These are phyloP conservation scores for Furcasterigmium sp. DNA, from an alignment of 2,329 filamentous ascomycete genomes.

Conservation along the genomic window DNA sequence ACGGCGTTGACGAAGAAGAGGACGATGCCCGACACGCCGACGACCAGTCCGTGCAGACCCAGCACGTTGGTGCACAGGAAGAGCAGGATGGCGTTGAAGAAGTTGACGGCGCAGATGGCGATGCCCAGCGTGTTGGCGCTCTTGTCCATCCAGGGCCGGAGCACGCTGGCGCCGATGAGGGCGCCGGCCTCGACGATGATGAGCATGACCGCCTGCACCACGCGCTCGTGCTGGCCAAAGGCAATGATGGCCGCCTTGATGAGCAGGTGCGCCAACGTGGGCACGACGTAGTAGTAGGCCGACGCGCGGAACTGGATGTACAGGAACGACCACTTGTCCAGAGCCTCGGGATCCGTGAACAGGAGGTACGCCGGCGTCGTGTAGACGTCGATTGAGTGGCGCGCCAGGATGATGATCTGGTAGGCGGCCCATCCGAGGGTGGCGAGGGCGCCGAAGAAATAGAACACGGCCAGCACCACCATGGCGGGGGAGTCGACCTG, in stretches of 20 bases:
- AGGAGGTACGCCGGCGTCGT: constrained; percentile 96
- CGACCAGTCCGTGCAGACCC: constrained; percentile 74
- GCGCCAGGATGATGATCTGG: constrained; percentile 86
- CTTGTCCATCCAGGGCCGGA: constrained; percentile 98
- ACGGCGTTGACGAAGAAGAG: constrained; percentile 85
- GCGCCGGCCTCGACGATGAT: constrained; percentile 76
- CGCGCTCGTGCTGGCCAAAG: constrained; percentile 65
- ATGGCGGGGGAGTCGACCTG: constrained; percentile 78
- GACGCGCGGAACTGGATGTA: constrained; percentile 96
- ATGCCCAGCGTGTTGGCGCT: constrained; percentile 97
- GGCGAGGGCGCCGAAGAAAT: constrained; percentile 73
- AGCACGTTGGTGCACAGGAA: constrained; percentile 86
- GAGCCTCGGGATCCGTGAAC: constrained; percentile 86
- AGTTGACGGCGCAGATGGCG: constrained; percentile 83
- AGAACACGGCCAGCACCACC: constrained; percentile 82
- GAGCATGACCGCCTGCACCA: constrained; percentile 75
- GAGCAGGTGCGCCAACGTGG: constrained; percentile 71
- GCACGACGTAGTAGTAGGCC: constrained; percentile 91
- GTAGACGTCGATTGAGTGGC: constrained; percentile 84
- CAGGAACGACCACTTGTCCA: constrained; percentile 98
- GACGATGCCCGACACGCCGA: constrained; percentile 81
- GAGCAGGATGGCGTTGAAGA: constrained; percentile 83
- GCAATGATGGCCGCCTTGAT: constrained; percentile 87
- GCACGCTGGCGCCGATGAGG: constrained; percentile 70
- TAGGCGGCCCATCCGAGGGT: constrained; percentile 81